Evolutionary conservation across 176 grass and related monocot species (phyloP), one percentile per base, ranked within the genome.

Genomic region (Avena sativa): DNA sequence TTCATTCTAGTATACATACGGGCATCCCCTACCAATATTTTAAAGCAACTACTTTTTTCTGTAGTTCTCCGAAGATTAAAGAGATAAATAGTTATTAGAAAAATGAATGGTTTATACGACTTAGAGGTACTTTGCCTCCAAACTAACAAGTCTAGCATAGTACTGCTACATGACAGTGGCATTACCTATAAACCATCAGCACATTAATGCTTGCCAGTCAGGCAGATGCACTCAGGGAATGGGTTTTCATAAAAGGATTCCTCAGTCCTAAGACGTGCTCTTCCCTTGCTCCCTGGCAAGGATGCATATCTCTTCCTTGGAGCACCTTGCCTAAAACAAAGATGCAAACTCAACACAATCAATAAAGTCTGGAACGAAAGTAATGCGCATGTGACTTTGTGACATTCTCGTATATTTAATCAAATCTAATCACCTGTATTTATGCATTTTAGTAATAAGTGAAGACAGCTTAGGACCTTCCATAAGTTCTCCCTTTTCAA

Each of bases 171-270:
- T 56, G 4, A 50, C 26, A 76, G 51, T 46, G 25, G 8, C 74
- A 79, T 67, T 86, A 90, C 92, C 90, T 80, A 89, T 82, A 89
- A 28, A 82, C 74, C 26, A 14, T 57, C 46, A 77, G 72, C 76
- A 66, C 62, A 52, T 88, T 70, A 94, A 60, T 92, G 71, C 77
- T 91, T 96, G 58, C 76, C 75, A 55, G 79, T 86, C 47, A 78
- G 74, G 85, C 94, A 98, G 58, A 98, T 98, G 76, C 97, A 96
- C 88, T 98, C 97, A 30, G 94, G 90, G 72, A 98, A 71, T 77
- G 97, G 94, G 44, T 94, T 98, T 85, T 94, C 97, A 74, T 96
- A 94, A 77, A 98, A 98, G 26, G 90, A 96, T 87, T 96, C 92
- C 83, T 98, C 97, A 0, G 94, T 96, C 89, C 97, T 88, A 66